A percentile compares a stretch with the other conserved stretches of the same genome.
phyloP scores from a whole-genome alignment of 768 basidiomycete species.

The Tricholoma saponaceum region DNA sequence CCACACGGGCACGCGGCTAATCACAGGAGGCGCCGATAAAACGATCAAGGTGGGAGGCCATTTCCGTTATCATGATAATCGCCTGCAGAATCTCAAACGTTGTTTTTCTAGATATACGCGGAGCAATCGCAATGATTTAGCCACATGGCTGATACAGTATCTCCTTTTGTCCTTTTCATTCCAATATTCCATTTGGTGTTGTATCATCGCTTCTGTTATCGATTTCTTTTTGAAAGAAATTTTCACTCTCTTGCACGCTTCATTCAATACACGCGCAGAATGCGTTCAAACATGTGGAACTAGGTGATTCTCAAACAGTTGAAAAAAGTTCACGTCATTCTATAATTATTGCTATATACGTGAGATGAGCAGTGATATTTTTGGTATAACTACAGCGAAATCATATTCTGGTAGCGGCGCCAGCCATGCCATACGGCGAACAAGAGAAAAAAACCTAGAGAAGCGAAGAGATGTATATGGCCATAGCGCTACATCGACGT shows the following conservation, averaged over 20 bases:
- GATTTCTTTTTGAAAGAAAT: not conserved
- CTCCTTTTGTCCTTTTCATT: not conserved
- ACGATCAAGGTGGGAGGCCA: conserved; percentile 79
- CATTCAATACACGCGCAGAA: not conserved
- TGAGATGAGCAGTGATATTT: not conserved
- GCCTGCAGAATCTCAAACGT: not conserved
- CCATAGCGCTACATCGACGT: not conserved
- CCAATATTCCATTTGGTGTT: conserved; percentile 2
- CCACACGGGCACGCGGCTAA: conserved; percentile 87
- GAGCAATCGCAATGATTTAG: conserved; percentile 54
- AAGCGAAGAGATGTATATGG: not conserved
- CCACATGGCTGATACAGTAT: not conserved
- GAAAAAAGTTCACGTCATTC: not conserved
- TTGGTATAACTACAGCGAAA: conserved; percentile 4
- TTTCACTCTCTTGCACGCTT: not conserved
- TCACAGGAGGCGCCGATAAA: conserved; percentile 97
- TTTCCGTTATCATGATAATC: conserved; percentile 3
- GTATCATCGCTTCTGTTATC: conserved; percentile 1
- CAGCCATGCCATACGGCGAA: not conserved
- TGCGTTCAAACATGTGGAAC: not conserved
- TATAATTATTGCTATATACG: not conserved
- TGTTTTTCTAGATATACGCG: conserved; percentile 48
- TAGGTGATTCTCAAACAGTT: not conserved
- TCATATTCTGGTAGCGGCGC: not conserved
- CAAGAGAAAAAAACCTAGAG: not conserved